A percentile compares a stretch with the other conserved stretches of the same genome.
These are phyloP conservation scores for Zymoseptoria brevis DNA, from an alignment of 2,329 filamentous ascomycete genomes.

Conservation along the genomic window DNA sequence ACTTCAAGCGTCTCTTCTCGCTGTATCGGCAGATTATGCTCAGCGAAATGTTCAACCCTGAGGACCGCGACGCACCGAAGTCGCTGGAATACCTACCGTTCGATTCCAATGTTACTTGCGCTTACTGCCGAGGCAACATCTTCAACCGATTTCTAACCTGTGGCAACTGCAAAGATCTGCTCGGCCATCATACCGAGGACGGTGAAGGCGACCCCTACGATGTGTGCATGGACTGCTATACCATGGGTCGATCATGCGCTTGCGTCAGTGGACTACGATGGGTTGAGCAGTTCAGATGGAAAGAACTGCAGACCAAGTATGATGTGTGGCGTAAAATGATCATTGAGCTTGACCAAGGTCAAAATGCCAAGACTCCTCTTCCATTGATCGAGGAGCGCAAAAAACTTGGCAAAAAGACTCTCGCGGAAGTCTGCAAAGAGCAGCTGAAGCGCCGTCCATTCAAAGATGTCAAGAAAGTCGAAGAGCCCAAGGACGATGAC, in stretches of 20 bases:
- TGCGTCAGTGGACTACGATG: constrained; percentile 80
- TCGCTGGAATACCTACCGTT: constrained; percentile 73
- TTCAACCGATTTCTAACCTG: constrained; percentile 96
- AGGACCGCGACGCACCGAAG: constrained; percentile 47
- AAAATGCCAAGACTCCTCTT: constrained; percentile 58
- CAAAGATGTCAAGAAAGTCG: constrained; percentile 66
- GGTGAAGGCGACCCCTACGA: constrained; percentile 82
- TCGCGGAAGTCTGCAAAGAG: constrained; percentile 91
- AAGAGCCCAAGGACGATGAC: constrained; percentile 34
- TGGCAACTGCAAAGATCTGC: constrained; percentile 65
- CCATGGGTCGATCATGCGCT: constrained; percentile 88
- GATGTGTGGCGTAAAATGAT: constrained; percentile 76
- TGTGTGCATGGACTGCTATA: constrained; percentile 96
- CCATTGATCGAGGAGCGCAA: constrained; percentile 63
- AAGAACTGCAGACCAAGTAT: constrained; percentile 66
- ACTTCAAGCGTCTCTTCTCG: constrained; percentile 72
- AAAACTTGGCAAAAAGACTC: constrained; percentile 62
- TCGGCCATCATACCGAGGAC: constrained; percentile 47
- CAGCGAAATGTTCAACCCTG: constrained; percentile 72
- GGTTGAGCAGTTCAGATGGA: constrained; percentile 91
- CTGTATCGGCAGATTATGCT: constrained; percentile 73
- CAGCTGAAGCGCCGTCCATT: constrained; percentile 73
- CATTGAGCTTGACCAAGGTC: constrained; percentile 61
- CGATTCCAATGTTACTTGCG: constrained; percentile 88
- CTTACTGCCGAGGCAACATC: constrained; percentile 91